phyloP scores from a whole-genome alignment of 2,329 filamentous ascomycete species.

The Lachnellula suecica region DNA sequence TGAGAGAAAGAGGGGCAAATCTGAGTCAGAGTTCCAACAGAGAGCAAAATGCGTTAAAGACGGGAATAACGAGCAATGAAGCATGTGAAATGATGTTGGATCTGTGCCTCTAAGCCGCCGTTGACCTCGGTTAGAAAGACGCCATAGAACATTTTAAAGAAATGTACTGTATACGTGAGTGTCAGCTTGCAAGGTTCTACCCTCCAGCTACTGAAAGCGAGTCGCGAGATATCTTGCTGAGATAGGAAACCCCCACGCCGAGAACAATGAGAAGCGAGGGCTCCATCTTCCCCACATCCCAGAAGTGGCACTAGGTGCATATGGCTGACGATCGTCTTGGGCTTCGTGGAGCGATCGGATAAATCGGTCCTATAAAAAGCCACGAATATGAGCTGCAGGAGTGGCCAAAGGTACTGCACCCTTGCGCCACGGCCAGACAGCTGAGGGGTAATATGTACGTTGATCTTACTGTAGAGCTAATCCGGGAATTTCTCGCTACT shows the following conservation, averaged over 20 bases:
- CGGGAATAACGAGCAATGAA: too few relatives aligned
- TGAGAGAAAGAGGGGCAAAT: too few relatives aligned
- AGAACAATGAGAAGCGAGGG: neutral
- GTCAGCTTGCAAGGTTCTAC: too few relatives aligned
- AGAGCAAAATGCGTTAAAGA: too few relatives aligned
- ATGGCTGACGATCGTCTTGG: slow-evolving; percentile 10
- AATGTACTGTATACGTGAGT: neutral
- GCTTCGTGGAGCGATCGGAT: slow-evolving; percentile 12
- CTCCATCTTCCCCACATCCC: slow-evolving; percentile 16
- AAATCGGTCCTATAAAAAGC: slow-evolving; percentile 14
- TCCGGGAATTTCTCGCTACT: neutral
- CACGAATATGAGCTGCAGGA: slow-evolving; percentile 18
- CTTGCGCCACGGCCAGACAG: slow-evolving; percentile 6
- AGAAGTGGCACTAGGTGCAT: slow-evolving; percentile 10
- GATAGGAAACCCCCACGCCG: slow-evolving; percentile 8
- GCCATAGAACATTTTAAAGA: neutral
- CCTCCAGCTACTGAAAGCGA: too few relatives aligned
- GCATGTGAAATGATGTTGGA: too few relatives aligned
- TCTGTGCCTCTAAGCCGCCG: too few relatives aligned
- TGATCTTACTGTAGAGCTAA: neutral
- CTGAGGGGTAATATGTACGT: neutral
- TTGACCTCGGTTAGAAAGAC: neutral
- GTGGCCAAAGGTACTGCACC: neutral
- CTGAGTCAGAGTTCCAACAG: too few relatives aligned
- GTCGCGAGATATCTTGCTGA: too few relatives aligned